These are phyloP conservation scores for Rhododendron kiyosumense DNA, from an alignment of 148 eudicot species.

Conservation along the genomic window DNA sequence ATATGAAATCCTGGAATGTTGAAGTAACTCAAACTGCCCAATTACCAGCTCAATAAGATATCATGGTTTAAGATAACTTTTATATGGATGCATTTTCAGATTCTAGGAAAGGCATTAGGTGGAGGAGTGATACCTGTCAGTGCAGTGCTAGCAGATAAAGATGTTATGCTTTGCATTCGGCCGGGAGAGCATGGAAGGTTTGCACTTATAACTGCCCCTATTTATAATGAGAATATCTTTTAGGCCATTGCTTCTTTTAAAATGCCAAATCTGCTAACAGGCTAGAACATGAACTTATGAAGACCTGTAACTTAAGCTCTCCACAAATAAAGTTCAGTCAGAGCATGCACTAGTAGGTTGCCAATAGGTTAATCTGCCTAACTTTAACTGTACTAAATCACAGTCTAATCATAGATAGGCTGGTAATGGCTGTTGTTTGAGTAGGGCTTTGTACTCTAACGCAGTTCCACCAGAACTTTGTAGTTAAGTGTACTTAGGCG, in stretches of 20 bases:
- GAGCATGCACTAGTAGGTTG: neutral
- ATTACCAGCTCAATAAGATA: neutral
- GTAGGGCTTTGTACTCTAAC: neutral
- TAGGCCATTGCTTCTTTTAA: neutral
- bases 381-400: neutral
- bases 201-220: constrained; percentile 7
- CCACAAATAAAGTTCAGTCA: neutral
- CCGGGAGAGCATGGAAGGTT: constrained; percentile 99
- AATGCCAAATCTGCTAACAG: neutral
- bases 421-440: neutral
- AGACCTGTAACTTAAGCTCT: neutral
- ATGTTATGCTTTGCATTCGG: constrained; percentile 86
- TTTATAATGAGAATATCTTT: neutral
- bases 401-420: neutral
- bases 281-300: neutral
- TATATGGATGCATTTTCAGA: constrained; percentile 32
- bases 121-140: constrained; percentile 98
- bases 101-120: constrained; percentile 97
- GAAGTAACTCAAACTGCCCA: neutral
- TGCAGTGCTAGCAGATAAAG: constrained; percentile 98
- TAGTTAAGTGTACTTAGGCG: neutral
- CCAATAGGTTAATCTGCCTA: neutral
- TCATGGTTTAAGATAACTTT: neutral
- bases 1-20: neutral
- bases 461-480: neutral